These are phyloP conservation scores for Nitzschia palea DNA, from an alignment of 108 stramenopile species.

Conservation along the genomic window DNA sequence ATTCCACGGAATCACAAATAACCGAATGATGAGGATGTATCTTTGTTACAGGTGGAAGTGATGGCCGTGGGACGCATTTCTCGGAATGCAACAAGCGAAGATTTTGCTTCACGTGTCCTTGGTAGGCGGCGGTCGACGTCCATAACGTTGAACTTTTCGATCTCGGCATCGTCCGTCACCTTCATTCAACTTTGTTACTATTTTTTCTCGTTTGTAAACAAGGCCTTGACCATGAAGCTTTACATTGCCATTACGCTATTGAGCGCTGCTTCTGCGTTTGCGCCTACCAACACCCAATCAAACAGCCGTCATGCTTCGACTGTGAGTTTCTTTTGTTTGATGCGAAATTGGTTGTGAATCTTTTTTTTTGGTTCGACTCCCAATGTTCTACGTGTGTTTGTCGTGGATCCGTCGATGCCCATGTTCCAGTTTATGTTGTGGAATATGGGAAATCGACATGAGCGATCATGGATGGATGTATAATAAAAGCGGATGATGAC, in stretches of 20 bases:
- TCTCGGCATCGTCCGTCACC: neutral
- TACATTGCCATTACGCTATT: constrained; percentile 47
- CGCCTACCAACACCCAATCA: constrained; percentile 53
- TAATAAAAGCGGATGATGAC: no score
- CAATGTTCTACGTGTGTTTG: no score
- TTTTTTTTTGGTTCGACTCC: neutral
- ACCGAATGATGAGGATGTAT: neutral
- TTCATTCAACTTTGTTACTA: neutral
- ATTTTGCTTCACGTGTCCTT: constrained; percentile 25
- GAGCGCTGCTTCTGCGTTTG: constrained; percentile 51
- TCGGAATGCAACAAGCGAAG: constrained; percentile 19
- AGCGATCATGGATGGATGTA: no score
- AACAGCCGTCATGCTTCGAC: constrained; percentile 24
- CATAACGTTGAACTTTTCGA: constrained; percentile 3
- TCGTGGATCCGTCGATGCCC: no score
- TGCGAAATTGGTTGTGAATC: neutral
- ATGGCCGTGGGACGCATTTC: constrained; percentile 10
- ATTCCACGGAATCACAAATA: neutral
- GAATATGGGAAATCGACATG: no score
- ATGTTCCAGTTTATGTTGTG: no score
- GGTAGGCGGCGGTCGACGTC: constrained; percentile 10
- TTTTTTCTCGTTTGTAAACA: neutral
- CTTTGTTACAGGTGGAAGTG: constrained; percentile 5
- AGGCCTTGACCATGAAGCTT: constrained; percentile 62
- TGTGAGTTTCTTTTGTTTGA: constrained; percentile 33